A percentile compares a stretch with the other conserved stretches of the same genome.
Evolutionary conservation across 1,284 basidiomycete species (phyloP).

Genomic region (Somion occarium): DNA sequence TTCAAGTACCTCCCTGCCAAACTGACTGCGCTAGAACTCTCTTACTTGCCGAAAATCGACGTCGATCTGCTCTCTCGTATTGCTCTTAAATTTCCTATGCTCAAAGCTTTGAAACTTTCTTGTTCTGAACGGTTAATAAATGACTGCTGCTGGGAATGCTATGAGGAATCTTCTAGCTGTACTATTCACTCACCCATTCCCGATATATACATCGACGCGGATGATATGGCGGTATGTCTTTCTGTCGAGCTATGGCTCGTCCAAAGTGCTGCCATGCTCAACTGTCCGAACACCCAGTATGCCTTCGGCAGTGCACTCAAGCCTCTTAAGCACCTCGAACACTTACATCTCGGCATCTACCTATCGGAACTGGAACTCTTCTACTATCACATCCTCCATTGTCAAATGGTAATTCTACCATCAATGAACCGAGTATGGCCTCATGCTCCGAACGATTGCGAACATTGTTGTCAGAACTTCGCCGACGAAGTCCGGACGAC

Average conservation of each 20-base stretch:
- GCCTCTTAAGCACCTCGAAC: conserved; percentile 39
- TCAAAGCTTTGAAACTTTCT: conserved; percentile 47
- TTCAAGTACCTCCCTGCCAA: conserved; percentile 20
- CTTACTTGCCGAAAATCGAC: conserved; percentile 51
- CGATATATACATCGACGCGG: conserved; percentile 36
- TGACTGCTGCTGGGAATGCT: conserved; percentile 57
- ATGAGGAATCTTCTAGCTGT: conserved; percentile 51
- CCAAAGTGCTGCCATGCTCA: neutral
- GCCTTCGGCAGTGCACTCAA: conserved; percentile 27
- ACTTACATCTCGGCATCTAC: conserved; percentile 56
- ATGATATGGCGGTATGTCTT: conserved; percentile 45
- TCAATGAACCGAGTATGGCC: conserved; percentile 28
- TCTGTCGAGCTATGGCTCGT: neutral
- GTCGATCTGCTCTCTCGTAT: conserved; percentile 40
- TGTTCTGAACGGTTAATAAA: conserved; percentile 51
- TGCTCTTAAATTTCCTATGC: conserved; percentile 37
- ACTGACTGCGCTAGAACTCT: conserved; percentile 41
- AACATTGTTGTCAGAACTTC: conserved; percentile 25
- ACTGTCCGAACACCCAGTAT: conserved; percentile 17
- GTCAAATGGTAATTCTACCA: conserved; percentile 18
- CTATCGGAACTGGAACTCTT: conserved; percentile 45
- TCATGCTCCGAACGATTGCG: conserved; percentile 31
- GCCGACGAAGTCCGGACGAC: conserved; percentile 28
- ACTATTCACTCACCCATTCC: conserved; percentile 62
- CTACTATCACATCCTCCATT: conserved; percentile 33